phyloP scores from a whole-genome alignment of 108 stramenopile species.

The Pseudonitzschia pungens region DNA sequence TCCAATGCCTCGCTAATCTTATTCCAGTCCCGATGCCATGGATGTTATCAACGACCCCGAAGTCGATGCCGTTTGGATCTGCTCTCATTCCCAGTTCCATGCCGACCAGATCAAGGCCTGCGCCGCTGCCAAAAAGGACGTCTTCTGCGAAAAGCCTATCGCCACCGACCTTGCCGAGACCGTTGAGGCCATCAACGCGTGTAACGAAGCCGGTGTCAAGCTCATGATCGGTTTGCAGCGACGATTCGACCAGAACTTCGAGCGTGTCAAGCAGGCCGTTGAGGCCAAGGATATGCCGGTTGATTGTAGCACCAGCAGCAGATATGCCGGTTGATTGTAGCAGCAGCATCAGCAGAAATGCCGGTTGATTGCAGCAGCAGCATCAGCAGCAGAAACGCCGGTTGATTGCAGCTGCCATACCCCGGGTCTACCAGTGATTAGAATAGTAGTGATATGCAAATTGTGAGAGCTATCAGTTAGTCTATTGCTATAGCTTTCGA shows the following conservation, averaged over 20 bases:
- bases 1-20: too few relatives aligned
- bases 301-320: too few relatives aligned
- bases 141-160: constrained; percentile 96
- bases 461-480: too few relatives aligned
- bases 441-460: too few relatives aligned
- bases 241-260: constrained; percentile 94
- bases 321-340: too few relatives aligned
- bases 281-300: constrained; percentile 77
- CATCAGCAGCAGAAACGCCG: too few relatives aligned
- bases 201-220: constrained; percentile 89
- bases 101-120: constrained; percentile 93
- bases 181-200: constrained; percentile 93
- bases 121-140: constrained; percentile 91
- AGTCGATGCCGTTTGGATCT: constrained; percentile 97
- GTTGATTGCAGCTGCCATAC: too few relatives aligned
- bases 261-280: constrained; percentile 84
- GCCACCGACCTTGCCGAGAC: constrained; percentile 93
- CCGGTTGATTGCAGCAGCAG: too few relatives aligned
- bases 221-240: constrained; percentile 95
- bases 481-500: too few relatives aligned
- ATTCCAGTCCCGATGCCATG: constrained; percentile 89
- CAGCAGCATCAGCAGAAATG: too few relatives aligned
- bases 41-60: constrained; percentile 93
- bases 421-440: too few relatives aligned
- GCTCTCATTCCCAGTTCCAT: constrained; percentile 91